These are phyloP conservation scores for Pseudonectria foliicola DNA, from an alignment of 2,329 filamentous ascomycete species.

Conservation along the genomic window DNA sequence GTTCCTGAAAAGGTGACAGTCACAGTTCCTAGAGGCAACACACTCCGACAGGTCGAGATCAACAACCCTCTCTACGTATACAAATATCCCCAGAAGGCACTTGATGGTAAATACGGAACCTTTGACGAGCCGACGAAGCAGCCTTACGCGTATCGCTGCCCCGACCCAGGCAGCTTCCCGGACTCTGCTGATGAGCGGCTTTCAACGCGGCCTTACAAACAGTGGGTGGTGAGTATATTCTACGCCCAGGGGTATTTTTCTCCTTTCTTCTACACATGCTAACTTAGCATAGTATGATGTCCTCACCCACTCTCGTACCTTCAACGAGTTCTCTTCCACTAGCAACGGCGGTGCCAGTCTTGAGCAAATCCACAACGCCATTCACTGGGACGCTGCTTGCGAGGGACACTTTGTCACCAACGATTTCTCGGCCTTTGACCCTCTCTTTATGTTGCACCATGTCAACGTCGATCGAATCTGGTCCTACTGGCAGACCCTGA, in stretches of 20 bases:
- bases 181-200: conserved; percentile 31
- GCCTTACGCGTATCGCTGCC: conserved; percentile 33
- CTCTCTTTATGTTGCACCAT: conserved; percentile 43
- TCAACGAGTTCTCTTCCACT: conserved; percentile 28
- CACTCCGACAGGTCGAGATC: conserved; percentile 26
- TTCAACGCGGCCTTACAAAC: conserved; percentile 27
- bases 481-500: conserved; percentile 45
- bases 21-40: conserved; percentile 32
- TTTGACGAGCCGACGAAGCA: conserved; percentile 15
- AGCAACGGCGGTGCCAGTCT: conserved; percentile 31
- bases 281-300: conserved; percentile 39
- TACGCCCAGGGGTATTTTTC: too few species aligned
- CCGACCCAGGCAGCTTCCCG: conserved; percentile 31
- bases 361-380: conserved; percentile 35
- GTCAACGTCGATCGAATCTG: conserved; percentile 59
- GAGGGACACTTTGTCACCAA: conserved; percentile 34
- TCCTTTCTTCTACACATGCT: too few species aligned
- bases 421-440: conserved; percentile 38
- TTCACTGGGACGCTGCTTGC: conserved; percentile 36
- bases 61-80: conserved; percentile 48
- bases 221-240: conserved; percentile 32
- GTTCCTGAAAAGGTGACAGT: conserved; percentile 29
- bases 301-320: conserved; percentile 30
- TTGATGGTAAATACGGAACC: conserved; percentile 31
- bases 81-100: conserved; percentile 35